Evolutionary conservation across 2,329 filamentous ascomycete genomes (phyloP), one percentile per base, ranked within the genome.

Genomic region (Trichoderma sp.): DNA sequence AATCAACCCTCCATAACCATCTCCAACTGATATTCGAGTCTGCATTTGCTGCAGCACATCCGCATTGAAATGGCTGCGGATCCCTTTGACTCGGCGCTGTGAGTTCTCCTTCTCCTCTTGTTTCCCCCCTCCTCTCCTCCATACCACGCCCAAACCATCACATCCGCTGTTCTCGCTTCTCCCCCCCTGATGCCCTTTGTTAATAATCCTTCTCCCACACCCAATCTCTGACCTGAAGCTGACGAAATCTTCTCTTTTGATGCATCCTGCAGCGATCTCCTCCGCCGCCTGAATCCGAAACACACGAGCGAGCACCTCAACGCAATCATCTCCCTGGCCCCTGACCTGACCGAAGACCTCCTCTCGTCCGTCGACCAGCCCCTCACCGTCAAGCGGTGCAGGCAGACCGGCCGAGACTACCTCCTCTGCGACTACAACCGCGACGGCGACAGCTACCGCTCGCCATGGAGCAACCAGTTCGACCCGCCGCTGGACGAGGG

Each of bases 371-470:
- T 99, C 77, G 96, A 99, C 83, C 95, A 98, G 82, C 96, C 96
- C 28, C 91, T 99, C 71, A 91, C 92, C 73, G 89, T 97, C 74
- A 91, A 92, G 77, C 92, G 93, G 76, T 98, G 96, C 87, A 90
- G 90, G 77, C 93, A 95, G 83, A 92, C 93, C 36, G 94, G 94
- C 77, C 93, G 95, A 76, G 96, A 98, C 84, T 99, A 97, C 86
- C 90, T 99, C 66, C 92, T 98, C 79, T 99, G 96, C 87, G 96
- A 99, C 88, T 99, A 99, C 88, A 99, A 99, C 88, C 95, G 96
- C 75, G 96, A 99, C 83, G 96, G 96, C 74, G 95, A 98, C 85
- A 97, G 93, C 84, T 97, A 97, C 88, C 92, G 96, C 74, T 97
- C 93, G 75, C 96, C 96, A n/a, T 99, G 96, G 96, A 96, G 92